Evolutionary conservation across 306 rosid species (phyloP).

Genomic region (Amphicarpaea edgeworthii): DNA sequence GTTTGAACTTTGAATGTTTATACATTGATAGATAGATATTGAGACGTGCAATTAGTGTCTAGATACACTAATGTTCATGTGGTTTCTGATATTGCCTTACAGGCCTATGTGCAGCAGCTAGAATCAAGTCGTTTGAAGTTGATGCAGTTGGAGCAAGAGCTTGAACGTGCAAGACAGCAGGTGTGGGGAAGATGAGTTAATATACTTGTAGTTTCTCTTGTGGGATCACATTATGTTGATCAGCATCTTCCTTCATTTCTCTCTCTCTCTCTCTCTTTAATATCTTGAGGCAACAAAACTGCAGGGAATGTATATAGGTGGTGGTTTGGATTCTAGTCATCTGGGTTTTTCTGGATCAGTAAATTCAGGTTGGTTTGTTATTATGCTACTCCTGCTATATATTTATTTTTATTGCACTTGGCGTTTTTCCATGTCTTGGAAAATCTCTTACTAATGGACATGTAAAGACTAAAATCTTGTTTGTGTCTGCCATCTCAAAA

Average conservation of each 20-base stretch:
- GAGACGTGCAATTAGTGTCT: constrained; percentile 27
- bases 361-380: constrained; percentile 76
- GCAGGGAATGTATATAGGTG: constrained; percentile 78
- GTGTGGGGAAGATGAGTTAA: constrained; percentile 55
- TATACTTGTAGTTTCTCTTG: constrained; percentile 38
- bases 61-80: constrained; percentile 32
- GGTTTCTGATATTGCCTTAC: constrained; percentile 45
- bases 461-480: neutral
- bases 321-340: constrained; percentile 69
- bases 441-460: neutral
- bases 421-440: constrained; percentile 19
- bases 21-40: constrained; percentile 35
- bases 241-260: constrained; percentile 8
- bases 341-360: constrained; percentile 70
- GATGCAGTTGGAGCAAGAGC: constrained; percentile 92
- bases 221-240: constrained; percentile 16
- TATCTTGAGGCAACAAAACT: constrained; percentile 45
- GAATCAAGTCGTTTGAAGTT: constrained; percentile 94
- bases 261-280: constrained; percentile 5
- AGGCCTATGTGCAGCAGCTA: constrained; percentile 97
- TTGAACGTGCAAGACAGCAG: constrained; percentile 85
- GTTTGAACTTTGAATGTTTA: constrained; percentile 56
- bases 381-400: constrained; percentile 37
- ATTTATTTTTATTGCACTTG: constrained; percentile 26
- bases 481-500: neutral